Evolutionary conservation across 495 filamentous ascomycete genomes (phyloP).

Genomic region (Penicilliopsis zonata): DNA sequence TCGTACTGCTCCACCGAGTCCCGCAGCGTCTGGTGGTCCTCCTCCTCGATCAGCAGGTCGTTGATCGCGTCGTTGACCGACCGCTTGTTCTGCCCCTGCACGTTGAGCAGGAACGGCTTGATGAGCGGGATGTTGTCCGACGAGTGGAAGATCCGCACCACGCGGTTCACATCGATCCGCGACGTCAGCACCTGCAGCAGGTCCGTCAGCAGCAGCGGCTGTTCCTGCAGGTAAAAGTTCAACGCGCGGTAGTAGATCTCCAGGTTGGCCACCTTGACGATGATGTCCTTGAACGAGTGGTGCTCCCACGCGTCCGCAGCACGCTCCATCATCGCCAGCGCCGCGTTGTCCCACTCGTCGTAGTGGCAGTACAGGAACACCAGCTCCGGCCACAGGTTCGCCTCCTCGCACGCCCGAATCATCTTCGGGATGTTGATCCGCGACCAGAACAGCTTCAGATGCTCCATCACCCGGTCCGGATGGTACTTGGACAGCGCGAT

Average conservation of each 20-base stretch:
- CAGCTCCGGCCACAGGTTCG: conserved; percentile 93
- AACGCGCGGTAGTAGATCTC: conserved; percentile 98
- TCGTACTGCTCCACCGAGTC: conserved; percentile 98
- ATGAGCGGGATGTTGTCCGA: conserved; percentile 97
- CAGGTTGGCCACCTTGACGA: conserved; percentile 95
- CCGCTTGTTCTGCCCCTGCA: conserved; percentile 95
- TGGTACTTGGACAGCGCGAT: conserved; percentile 95
- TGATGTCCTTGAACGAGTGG: conserved; percentile 98
- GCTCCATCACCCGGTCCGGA: conserved; percentile 94
- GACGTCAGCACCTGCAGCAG: conserved; percentile 83
- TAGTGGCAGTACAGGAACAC: conserved; percentile 99
- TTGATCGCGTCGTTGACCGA: conserved; percentile 98
- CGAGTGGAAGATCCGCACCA: conserved; percentile 96
- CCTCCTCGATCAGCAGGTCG: conserved; percentile 95
- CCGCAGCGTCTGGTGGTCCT: conserved; percentile 95
- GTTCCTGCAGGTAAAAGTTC: conserved; percentile 96
- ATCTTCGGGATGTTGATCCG: conserved; percentile 98
- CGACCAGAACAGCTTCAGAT: conserved; percentile 97
- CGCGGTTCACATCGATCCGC: conserved; percentile 94
- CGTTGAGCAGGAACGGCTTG: conserved; percentile 96
- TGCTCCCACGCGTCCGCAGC: conserved; percentile 98
- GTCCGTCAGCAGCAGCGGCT: conserved; percentile 90
- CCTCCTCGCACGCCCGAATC: conserved; percentile 90
- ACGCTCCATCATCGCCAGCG: conserved; percentile 98
- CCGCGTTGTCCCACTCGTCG: conserved; percentile 98